Conservation (phyloP, 2,329 filamentous ascomycete genomes). For the Graphiopsis chlorocephala region DNA sequence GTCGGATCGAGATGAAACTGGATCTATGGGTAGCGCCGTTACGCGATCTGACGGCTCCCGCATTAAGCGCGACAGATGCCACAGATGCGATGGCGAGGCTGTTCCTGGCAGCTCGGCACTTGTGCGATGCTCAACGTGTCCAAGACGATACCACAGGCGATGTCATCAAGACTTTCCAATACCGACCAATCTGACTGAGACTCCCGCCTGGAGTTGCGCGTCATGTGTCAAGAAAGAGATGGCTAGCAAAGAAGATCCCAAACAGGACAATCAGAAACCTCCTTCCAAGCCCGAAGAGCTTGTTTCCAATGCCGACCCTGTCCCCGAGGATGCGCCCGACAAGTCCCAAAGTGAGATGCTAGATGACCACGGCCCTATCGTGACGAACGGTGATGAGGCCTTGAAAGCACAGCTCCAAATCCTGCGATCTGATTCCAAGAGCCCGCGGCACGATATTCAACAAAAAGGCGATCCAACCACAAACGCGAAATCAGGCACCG, state of each 20-base stretch:
- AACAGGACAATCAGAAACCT: neutral
- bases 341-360: too few species aligned
- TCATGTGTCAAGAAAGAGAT: constrained; percentile 25
- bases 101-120: constrained; percentile 29
- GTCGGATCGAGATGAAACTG: constrained; percentile 8
- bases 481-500: neutral
- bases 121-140: constrained; percentile 35
- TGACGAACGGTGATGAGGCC: neutral
- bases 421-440: neutral
- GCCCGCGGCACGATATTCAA: neutral
- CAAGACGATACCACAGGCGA: constrained; percentile 35
- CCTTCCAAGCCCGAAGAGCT: too few species aligned
- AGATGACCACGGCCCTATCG: neutral
- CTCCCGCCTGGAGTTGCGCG: constrained; percentile 27
- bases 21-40: neutral
- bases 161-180: constrained; percentile 29
- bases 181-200: neutral
- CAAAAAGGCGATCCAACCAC: neutral
- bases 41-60: constrained; percentile 1
- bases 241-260: neutral
- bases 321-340: neutral
- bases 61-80: constrained; percentile 26
- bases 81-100: constrained; percentile 31
- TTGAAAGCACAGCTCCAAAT: neutral
- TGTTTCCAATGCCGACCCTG: neutral